Evolutionary conservation across 768 basidiomycete genomes (phyloP), one percentile per base, ranked within the genome.

Genomic region (Boletus vinaceobasis): DNA sequence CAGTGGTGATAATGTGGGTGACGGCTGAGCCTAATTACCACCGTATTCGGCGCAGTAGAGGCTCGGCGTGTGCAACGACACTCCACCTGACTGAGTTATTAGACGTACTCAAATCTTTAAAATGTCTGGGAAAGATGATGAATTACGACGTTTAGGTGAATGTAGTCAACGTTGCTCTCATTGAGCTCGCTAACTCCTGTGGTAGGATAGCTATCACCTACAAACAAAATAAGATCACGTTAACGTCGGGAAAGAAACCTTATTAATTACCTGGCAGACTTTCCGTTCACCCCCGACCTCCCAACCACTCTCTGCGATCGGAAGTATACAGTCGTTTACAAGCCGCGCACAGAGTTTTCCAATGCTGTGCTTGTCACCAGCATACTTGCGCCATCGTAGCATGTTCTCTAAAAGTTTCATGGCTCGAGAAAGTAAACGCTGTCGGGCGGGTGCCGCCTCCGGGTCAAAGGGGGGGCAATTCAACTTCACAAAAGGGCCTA

Each of bases 201-300:
- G 69, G 64, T 45, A 69, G 43, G 31, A 53, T 54, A 38, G 52
- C 50, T 21, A 60, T 53, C 44, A 59, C 63, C 72, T 75, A 46
- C 35, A 32, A 36, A 48, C 14, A 31, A 36, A 38, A 43, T 42
- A 46, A 64, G 53, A 42, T 50, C 42, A 48, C 9, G 48, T 32
- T 44, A 43, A 42, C 35, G 23, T 38, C n/a, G 14, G 27, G 27
- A 26, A n/a, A 36, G 19, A 36, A 19, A 17, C 26, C 23, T 44
- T 37, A 49, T 47, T 38, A 67, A 74, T 59, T 57, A 90, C 90
- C 80, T 81, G 82, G 29, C 71, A 74, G 53, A 81, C 74, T 55
- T 81, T 71, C 37, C 82, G 82, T 68, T 86, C 79, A 2, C 92
- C 92, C 11, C 94, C 93, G 36, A 90, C 87, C 40, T 92, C 90